Conservation (phyloP, 345 rosid genomes). For the Durio zibethinus region DNA sequence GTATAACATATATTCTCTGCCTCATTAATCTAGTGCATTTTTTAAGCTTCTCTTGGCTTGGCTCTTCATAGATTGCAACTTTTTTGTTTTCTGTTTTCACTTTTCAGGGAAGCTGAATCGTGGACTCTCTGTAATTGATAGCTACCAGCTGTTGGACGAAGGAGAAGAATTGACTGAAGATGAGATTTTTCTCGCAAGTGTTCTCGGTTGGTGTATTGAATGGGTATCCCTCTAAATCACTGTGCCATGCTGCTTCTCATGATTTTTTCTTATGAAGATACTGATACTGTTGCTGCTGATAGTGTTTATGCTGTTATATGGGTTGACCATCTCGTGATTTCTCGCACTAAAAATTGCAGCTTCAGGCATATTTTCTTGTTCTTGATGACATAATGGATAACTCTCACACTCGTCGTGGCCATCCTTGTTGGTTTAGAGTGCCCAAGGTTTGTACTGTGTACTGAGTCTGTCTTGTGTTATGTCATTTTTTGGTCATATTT, state of each 20-base stretch:
- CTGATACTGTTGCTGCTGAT: not conserved
- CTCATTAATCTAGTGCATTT: not conserved
- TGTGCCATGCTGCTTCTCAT: not conserved
- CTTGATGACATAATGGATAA: conserved; percentile 85
- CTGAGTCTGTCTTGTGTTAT: not conserved
- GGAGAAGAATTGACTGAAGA: conserved; percentile 61
- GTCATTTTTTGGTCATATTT: not conserved
- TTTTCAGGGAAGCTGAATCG: conserved; percentile 78
- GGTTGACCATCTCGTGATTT: conserved; percentile 2
- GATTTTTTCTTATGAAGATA: not conserved
- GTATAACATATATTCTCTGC: conserved; percentile 27
- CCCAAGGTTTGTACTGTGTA: conserved; percentile 49
- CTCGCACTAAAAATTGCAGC: conserved; percentile 37
- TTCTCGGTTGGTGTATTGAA: conserved; percentile 91
- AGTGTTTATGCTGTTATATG: not conserved
- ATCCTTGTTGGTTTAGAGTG: conserved; percentile 80
- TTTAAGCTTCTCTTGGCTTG: not conserved
- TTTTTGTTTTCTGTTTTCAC: conserved; percentile 15
- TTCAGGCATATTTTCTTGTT: conserved; percentile 77
- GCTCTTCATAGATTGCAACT: not conserved
- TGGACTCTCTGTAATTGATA: conserved; percentile 88
- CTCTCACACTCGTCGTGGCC: conserved; percentile 81
- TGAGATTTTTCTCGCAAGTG: conserved; percentile 61
- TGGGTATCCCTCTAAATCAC: conserved; percentile 49
- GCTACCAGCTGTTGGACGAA: conserved; percentile 63